Conservation (phyloP, 345 rosid species). For the Microthlaspi erraticum region DNA sequence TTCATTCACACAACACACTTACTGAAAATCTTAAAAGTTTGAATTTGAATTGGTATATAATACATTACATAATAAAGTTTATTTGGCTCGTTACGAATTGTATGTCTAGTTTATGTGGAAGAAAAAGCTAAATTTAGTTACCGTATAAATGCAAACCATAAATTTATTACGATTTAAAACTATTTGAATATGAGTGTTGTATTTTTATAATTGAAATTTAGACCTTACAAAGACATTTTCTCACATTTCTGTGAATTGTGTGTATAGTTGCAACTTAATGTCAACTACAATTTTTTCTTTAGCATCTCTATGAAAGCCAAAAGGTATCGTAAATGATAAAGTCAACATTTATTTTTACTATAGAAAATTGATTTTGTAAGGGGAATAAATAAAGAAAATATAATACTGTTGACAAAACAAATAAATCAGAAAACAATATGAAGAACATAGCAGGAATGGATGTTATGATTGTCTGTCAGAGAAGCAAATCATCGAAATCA, state of each 20-base stretch:
- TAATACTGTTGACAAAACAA: not conserved
- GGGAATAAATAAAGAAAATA: slow-evolving; percentile 8
- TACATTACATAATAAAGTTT: not conserved
- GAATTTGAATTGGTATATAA: not conserved
- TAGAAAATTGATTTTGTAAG: not conserved
- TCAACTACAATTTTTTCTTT: slow-evolving; percentile 26
- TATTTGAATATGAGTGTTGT: not conserved
- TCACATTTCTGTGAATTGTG: slow-evolving; percentile 3
- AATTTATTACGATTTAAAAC: not conserved
- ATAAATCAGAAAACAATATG: slow-evolving; percentile 3
- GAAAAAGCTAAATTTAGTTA: not conserved
- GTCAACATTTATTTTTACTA: slow-evolving; percentile 32
- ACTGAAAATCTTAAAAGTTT: not conserved
- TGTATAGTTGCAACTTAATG: slow-evolving; percentile 19
- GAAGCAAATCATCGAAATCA: slow-evolving; percentile 41
- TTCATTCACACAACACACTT: slow-evolving; percentile 16
- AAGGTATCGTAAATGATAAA: slow-evolving; percentile 9
- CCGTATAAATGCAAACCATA: not conserved
- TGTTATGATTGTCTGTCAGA: slow-evolving; percentile 48
- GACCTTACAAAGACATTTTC: not conserved
- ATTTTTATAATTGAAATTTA: not conserved
- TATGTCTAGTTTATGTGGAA: slow-evolving; percentile 1
- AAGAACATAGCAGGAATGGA: slow-evolving; percentile 39
- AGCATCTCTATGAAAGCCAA: slow-evolving; percentile 29
- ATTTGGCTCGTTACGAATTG: not conserved